phyloP scores from a whole-genome alignment of 192 early-diverging fungal species.

The Backusella tarrabulga region DNA sequence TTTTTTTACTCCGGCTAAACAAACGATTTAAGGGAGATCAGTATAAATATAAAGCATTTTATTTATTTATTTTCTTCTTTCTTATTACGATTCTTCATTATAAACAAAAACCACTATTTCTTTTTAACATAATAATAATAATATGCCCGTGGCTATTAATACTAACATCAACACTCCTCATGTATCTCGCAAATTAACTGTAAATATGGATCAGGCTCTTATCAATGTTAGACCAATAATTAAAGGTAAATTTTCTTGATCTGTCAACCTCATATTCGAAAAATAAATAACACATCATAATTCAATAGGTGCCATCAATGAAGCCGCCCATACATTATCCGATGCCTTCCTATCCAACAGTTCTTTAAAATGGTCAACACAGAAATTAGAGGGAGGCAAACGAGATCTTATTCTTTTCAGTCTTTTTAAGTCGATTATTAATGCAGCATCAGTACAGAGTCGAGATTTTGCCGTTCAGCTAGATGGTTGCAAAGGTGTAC shows the following conservation, averaged over 20 bases:
- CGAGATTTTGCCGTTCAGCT: constrained; percentile 36
- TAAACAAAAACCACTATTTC: not conserved
- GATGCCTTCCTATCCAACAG: constrained; percentile 26
- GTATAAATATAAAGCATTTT: not conserved
- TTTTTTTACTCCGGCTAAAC: constrained; percentile 1
- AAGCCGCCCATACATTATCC: constrained; percentile 30
- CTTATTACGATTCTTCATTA: not conserved
- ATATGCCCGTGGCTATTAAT: constrained; percentile 11
- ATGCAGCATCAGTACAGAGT: constrained; percentile 23
- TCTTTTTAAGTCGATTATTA: constrained; percentile 28
- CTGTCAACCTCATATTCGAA: not conserved
- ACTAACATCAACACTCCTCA: not conserved
- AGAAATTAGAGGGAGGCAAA: not conserved
- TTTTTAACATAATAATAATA: not conserved
- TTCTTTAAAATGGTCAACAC: constrained; percentile 16
- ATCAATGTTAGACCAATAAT: constrained; percentile 13
- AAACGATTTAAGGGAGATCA: not conserved
- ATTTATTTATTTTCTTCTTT: not conserved
- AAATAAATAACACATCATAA: not conserved
- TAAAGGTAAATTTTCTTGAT: constrained; percentile 8
- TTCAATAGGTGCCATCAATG: constrained; percentile 31
- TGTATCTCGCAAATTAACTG: constrained; percentile 31
- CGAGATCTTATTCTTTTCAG: not conserved
- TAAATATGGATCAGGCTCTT: constrained; percentile 9
- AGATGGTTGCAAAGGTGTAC: constrained; percentile 39